Base-by-base conservation (phyloP, 495 filamentous ascomycete genomes). In the Penicillium arizonense region DNA sequence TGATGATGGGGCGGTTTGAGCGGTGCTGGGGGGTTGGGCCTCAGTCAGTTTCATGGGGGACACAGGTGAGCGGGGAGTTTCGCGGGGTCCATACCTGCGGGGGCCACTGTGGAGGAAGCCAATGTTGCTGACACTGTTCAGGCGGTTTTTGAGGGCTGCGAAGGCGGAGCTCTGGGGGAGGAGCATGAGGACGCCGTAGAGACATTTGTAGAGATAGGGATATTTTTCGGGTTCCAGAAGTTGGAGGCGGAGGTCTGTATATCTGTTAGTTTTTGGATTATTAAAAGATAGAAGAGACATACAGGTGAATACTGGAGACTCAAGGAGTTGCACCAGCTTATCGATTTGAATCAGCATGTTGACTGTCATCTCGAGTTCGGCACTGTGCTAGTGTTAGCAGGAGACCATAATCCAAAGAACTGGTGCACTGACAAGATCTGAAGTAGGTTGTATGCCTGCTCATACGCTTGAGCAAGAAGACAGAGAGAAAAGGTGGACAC, bases 271-370 rank as follows among this genome's bases (percentile, higher is more conserved):
- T 26, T 18, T 26, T 1, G 5, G 4, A 4, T 41, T 3, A n/a
- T 20, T 13, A n/a, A 20, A 33, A 23, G 10, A 13, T 18, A 21
- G 3, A 28, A 35, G 30, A 26, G 36, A 34, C 80, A 55, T 67
- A 93, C 90, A 97, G 36, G 95, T 99, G 64, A 97, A 99, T 3
- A 99, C 95, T 2, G 95, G 94, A 0, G 92, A 97, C 67, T 99
- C 95, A 6, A 99, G 81, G 3, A 99, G 83, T 71, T 99, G 95
- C 12, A 99, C 95, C 35, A 99, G 80, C 68, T 99, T 99, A 70
- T 99, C 95, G 63, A 99, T 96, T 68, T 99, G 95, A 45, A 99
- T 97, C 48, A 99, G 83, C 74, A 97, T 94, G 55, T 94, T 96
- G 56, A 99, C 93, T 0, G 94, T 97, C 89, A 97, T 97, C 72